Conservation (phyloP, 1,139 yeast genomes). For the Debaryomyces fabryi region DNA sequence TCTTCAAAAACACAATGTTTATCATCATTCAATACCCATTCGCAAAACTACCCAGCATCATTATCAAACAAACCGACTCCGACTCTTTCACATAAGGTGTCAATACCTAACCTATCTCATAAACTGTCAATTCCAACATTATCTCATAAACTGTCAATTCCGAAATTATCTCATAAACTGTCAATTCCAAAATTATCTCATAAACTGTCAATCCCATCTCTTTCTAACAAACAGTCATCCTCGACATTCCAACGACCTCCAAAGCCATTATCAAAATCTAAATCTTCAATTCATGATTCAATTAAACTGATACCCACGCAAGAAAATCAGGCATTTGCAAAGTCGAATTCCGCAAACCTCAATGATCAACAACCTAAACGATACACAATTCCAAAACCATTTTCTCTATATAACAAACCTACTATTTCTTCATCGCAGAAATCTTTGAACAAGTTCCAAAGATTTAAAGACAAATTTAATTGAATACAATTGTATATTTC, state of each 20-base stretch:
- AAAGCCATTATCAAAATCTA: neutral
- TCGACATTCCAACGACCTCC: slow-evolving; percentile 3
- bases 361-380: slow-evolving; percentile 10
- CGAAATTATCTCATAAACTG: slow-evolving; percentile 18
- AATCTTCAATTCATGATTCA: slow-evolving; percentile 1
- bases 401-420: slow-evolving; percentile 42
- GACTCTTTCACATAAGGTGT: neutral
- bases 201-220: slow-evolving; percentile 12
- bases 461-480: slow-evolving; percentile 33
- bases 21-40: neutral
- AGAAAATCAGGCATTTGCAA: neutral
- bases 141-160: slow-evolving; percentile 15
- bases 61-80: slow-evolving; percentile 17
- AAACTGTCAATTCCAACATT: slow-evolving; percentile 4
- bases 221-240: neutral
- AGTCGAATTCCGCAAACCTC: neutral
- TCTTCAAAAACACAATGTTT: slow-evolving; percentile 15
- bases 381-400: slow-evolving; percentile 26
- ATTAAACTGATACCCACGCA: slow-evolving; percentile 2
- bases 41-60: neutral
- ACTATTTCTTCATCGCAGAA: slow-evolving; percentile 52
- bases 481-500: slow-evolving; percentile 14
- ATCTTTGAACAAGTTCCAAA: slow-evolving; percentile 32
- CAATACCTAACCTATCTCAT: too few species aligned
- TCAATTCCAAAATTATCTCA: slow-evolving; percentile 13